Conservation (phyloP, 1,284 basidiomycete genomes). For the Rhizopogon parksii region DNA sequence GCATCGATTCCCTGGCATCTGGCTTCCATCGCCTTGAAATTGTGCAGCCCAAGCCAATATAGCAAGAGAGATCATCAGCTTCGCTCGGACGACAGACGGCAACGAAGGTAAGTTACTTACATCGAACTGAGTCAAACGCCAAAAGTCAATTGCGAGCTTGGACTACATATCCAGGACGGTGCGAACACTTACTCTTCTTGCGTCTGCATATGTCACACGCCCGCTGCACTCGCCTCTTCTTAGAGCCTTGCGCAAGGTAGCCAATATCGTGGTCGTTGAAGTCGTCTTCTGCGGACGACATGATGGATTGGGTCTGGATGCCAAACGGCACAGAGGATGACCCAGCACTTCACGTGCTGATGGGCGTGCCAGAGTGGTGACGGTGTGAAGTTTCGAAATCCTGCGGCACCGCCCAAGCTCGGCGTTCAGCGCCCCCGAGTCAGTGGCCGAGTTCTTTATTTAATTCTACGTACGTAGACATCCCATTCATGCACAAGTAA, state of each 20-base stretch:
- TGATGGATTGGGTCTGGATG: slow-evolving; percentile 11
- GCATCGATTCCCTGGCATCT: slow-evolving; percentile 64
- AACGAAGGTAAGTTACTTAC: slow-evolving; percentile 31
- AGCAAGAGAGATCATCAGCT: not conserved
- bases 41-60: not conserved
- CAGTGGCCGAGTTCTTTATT: too few relatives aligned
- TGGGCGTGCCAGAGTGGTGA: not conserved
- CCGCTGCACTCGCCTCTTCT: slow-evolving; percentile 65
- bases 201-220: slow-evolving; percentile 71
- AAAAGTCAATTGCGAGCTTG: slow-evolving; percentile 5
- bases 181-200: slow-evolving; percentile 56
- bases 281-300: slow-evolving; percentile 46
- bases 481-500: too few relatives aligned
- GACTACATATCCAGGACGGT: not conserved
- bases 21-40: slow-evolving; percentile 47
- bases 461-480: too few relatives aligned
- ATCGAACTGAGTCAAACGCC: slow-evolving; percentile 38
- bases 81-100: not conserved
- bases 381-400: too few relatives aligned
- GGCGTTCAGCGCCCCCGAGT: too few relatives aligned
- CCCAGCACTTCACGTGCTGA: not conserved
- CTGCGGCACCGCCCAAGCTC: not conserved
- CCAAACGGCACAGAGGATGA: not conserved
- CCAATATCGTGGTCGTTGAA: slow-evolving; percentile 29
- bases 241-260: slow-evolving; percentile 24